Percentiles rank a stretch among this genome's conserved stretches.
Evolutionary conservation across 2,329 filamentous ascomycete genomes (phyloP).

Genomic region (Orbilia ellipsospora): DNA sequence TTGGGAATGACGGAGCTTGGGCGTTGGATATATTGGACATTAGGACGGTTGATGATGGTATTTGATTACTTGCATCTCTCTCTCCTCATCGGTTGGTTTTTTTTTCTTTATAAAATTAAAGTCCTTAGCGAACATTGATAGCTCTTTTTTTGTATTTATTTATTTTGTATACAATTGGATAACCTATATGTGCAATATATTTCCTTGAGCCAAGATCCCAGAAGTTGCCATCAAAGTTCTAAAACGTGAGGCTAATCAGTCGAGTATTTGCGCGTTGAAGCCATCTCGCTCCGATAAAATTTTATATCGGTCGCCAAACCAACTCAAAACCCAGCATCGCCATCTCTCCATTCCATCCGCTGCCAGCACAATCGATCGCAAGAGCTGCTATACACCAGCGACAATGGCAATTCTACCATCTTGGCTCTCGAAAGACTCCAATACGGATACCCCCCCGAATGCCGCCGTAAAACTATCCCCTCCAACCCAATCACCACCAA

Average conservation of each 20-base stretch:
- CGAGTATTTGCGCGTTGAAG: no score
- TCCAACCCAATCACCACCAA: background rate
- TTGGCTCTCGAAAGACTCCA: conserved; percentile 36
- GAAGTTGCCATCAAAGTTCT: no score
- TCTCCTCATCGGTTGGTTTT: conserved; percentile 1
- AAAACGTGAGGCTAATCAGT: no score
- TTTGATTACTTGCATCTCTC: conserved; percentile 2
- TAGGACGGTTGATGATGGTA: conserved; percentile 23
- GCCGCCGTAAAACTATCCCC: background rate
- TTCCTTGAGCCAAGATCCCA: background rate
- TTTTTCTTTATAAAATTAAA: background rate
- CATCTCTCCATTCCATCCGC: background rate
- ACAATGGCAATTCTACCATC: conserved; percentile 16
- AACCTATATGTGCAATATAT: background rate
- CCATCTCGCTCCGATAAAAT: no score
- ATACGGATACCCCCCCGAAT: conserved; percentile 10
- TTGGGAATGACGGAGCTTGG: conserved; percentile 31
- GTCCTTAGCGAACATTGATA: background rate
- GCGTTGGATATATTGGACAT: conserved; percentile 19
- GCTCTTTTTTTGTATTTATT: conserved; percentile 1
- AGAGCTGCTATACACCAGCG: background rate
- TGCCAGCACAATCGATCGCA: background rate
- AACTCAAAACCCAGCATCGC: background rate
- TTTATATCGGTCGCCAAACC: conserved; percentile 1
- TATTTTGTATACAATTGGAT: conserved; percentile 6